Conservation (phyloP, 2,329 filamentous ascomycete genomes). For the Geosmithia morbida region DNA sequence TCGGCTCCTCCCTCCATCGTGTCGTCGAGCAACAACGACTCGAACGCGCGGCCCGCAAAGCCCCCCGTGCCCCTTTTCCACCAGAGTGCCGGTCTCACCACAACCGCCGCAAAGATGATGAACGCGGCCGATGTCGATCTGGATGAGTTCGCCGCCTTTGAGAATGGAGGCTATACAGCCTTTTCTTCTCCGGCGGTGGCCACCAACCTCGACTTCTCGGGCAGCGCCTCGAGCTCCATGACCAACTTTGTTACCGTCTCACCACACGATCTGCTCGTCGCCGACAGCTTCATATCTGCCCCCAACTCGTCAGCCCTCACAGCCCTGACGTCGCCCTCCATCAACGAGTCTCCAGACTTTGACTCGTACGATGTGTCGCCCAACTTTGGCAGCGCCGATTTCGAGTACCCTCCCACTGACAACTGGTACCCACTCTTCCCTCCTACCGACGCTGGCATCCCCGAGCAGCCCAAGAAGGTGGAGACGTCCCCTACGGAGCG, state of each 20-base stretch:
- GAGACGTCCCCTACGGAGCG: conserved; percentile 27
- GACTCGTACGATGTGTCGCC: conserved; percentile 69
- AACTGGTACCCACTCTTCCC: conserved; percentile 66
- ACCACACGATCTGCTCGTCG: conserved; percentile 64
- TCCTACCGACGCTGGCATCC: conserved; percentile 17
- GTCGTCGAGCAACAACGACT: conserved; percentile 34
- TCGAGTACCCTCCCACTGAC: conserved; percentile 30
- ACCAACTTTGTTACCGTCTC: conserved; percentile 61
- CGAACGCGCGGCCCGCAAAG: conserved; percentile 33
- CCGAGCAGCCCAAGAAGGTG: conserved; percentile 9
- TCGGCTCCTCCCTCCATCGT: conserved; percentile 47
- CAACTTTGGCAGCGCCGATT: conserved; percentile 49
- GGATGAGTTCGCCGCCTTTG: conserved; percentile 43
- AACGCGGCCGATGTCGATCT: conserved; percentile 39
- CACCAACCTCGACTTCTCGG: conserved; percentile 34
- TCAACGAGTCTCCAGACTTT: conserved; percentile 61
- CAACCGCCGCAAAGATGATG: conserved; percentile 26
- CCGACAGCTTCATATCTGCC: conserved; percentile 56
- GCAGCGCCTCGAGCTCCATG: conserved; percentile 31
- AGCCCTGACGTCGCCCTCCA: conserved; percentile 72
- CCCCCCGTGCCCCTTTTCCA: conserved; percentile 64
- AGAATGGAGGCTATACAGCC: conserved; percentile 32
- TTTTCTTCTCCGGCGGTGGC: conserved; percentile 39
- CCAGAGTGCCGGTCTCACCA: conserved; percentile 39
- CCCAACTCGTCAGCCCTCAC: conserved; percentile 75